These are phyloP conservation scores for Ramaria rubella DNA, from an alignment of 768 basidiomycete genomes.

Conservation along the genomic window DNA sequence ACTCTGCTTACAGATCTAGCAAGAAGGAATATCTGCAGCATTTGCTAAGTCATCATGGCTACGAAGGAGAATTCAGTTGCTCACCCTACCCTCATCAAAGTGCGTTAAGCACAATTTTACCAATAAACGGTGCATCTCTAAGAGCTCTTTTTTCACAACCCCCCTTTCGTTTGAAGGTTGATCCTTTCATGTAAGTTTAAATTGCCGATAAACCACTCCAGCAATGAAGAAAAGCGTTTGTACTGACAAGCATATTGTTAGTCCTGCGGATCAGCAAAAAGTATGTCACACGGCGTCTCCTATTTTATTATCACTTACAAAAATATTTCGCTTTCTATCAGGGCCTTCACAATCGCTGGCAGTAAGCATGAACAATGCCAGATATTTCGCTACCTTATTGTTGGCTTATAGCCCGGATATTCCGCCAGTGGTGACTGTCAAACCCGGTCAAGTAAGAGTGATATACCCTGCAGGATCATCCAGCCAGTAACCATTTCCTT, in stretches of 20 bases:
- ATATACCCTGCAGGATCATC: neutral
- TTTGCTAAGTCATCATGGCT: slow-evolving; percentile 36
- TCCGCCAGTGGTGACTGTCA: slow-evolving; percentile 53
- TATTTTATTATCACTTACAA: neutral
- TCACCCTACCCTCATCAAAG: slow-evolving; percentile 53
- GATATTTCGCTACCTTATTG: neutral
- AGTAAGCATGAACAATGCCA: slow-evolving; percentile 38
- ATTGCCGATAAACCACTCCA: neutral
- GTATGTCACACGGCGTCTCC: slow-evolving; percentile 26
- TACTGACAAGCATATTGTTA: slow-evolving; percentile 15
- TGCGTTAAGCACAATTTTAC: slow-evolving; percentile 20
- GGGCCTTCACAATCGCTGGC: slow-evolving; percentile 70
- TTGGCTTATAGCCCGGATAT: slow-evolving; percentile 48
- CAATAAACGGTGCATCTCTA: neutral
- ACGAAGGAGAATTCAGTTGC: slow-evolving; percentile 55
- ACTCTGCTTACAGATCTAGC: too few relatives aligned
- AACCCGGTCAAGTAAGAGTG: slow-evolving; percentile 48
- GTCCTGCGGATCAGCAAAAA: slow-evolving; percentile 51
- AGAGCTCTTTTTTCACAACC: neutral
- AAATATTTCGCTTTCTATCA: slow-evolving; percentile 22
- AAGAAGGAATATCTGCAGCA: too few relatives aligned
- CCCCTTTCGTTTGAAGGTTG: slow-evolving; percentile 38
- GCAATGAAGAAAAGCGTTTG: neutral
- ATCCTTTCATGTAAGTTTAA: slow-evolving; percentile 58
- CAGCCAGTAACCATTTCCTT: neutral